Evolutionary conservation across 371 early-diverging fungal species (phyloP), one percentile per base, ranked within the genome.

Genomic region (Cladochytrium tenue): DNA sequence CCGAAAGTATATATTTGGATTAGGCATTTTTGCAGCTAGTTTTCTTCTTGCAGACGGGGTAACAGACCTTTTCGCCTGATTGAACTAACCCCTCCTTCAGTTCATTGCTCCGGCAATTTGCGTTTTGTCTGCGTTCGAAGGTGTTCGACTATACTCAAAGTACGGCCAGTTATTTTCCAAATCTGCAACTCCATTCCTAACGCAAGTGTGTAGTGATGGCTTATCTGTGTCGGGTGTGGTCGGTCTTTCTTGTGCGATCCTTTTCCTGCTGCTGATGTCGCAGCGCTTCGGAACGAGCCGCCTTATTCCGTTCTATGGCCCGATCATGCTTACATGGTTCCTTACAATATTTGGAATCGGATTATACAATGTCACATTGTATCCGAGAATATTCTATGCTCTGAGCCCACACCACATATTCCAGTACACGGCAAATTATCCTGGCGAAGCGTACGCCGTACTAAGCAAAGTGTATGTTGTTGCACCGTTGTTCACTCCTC

Each of bases 271-370:
- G 27, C 78, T 85, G 56, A 53, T 73, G 32, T 51, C 66, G 1
- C 87, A 87, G 69, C 73, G 75, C 2, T 79, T 74, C 60, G 85
- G 87, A 28, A 85, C 87, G 1, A 66, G 69, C 58, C 75, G 72
- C 53, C 71, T 80, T 20, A 70, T 73, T 1, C 66, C 68, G 43
- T 72, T 74, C 32, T 83, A 77, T 65, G 79, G 82, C 2, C 85
- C 87, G 15, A 73, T 87, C 10, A 77, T 83, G 58, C 57, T 75
- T 3, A 33, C 76, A 27, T 87, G 87, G 84, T 79, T 84, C 31
- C 23, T 79, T 0, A 31, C 72, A 25, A 76, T 81, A 27, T 66
- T 76, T 0, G 52, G 62, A 3, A 71, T 80, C 27, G 87, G 87
- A 17, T 69, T 81, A 31, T 84, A 79, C 74, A 83, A 84, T 53